phyloP scores from a whole-genome alignment of 2,329 filamentous ascomycete genomes.

The Diaporthe citriasiana region DNA sequence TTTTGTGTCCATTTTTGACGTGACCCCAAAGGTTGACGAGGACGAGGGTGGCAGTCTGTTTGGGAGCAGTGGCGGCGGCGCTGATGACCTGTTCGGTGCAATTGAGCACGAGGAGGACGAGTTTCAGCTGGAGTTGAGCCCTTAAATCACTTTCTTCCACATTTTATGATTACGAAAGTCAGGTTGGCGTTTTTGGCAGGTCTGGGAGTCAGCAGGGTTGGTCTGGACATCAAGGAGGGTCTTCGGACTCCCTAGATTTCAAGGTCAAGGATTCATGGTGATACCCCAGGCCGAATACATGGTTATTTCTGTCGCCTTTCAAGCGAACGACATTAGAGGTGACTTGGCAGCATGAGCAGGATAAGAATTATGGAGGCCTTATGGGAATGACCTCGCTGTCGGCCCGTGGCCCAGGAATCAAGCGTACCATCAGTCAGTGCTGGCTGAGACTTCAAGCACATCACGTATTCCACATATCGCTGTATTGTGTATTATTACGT shows the following conservation, averaged over 20 bases:
- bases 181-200: neutral
- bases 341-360: neutral
- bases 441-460: neutral
- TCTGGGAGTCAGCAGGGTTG: neutral
- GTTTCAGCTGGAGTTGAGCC: slow-evolving; percentile 32
- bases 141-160: neutral
- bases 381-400: neutral
- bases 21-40: slow-evolving; percentile 57
- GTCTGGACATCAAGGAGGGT: neutral
- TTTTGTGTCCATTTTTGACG: slow-evolving; percentile 72
- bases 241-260: neutral
- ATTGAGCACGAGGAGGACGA: slow-evolving; percentile 30
- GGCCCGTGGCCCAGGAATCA: no score
- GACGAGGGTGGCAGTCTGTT: slow-evolving; percentile 60
- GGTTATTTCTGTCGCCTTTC: slow-evolving; percentile 17
- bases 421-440: slow-evolving; percentile 9
- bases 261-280: neutral
- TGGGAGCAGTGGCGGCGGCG: slow-evolving; percentile 51
- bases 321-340: neutral
- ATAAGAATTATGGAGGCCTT: neutral
- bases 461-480: neutral
- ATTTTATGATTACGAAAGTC: neutral
- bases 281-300: slow-evolving; percentile 1
- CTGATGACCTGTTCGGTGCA: neutral
- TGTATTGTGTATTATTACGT: neutral